Evolutionary conservation across 257 asterid genomes (phyloP), one percentile per base, ranked within the genome.

Genomic region (Solanum virginianum): DNA sequence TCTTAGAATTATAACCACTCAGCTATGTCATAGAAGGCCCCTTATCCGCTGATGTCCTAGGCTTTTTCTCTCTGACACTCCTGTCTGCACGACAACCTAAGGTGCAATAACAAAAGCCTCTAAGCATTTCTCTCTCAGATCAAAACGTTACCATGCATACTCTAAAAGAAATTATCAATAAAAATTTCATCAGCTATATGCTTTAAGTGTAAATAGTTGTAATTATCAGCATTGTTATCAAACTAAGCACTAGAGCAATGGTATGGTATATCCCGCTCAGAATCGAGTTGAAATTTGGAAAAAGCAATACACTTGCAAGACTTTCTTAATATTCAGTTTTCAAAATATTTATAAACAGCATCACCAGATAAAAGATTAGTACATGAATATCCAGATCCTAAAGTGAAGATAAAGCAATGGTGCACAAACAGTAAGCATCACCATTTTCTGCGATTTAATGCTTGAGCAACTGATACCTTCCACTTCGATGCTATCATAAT

Each of bases 41-140:
- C 84, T 94, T 95, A 70, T 92, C 94, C 18, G 89, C 91, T 54
- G 95, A 88, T 80, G 91, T 85, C 91, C 97, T 92, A 55, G 94
- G 97, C 87, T 94, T 96, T 86, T 96, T 95, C 93, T 96, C 99
- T 74, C 99, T 98, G 82, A 95, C 85, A 85, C 95, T 96, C 92
- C 98, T 91, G 84, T 92, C 98, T 55, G 93, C 90, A 83, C 86
- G 92, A 89, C 87, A 84, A 90, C 90, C 94, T 87, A 90, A 62
- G 41, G 85, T 85, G 86, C 65, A 84, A 68, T 17, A 85, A 66
- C 79, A 18, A 72, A 79, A 71, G 55, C 57, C 56, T 84, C 89
- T 65, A 83, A 82, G 62, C 84, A 79, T 74, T 53, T 65, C 43
- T 41, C 80, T 85, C 24, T 36, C 41, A 36, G 80, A 29, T 79